Base-by-base conservation (phyloP, 2,329 filamentous ascomycete genomes). In the Blumeria hordei region DNA sequence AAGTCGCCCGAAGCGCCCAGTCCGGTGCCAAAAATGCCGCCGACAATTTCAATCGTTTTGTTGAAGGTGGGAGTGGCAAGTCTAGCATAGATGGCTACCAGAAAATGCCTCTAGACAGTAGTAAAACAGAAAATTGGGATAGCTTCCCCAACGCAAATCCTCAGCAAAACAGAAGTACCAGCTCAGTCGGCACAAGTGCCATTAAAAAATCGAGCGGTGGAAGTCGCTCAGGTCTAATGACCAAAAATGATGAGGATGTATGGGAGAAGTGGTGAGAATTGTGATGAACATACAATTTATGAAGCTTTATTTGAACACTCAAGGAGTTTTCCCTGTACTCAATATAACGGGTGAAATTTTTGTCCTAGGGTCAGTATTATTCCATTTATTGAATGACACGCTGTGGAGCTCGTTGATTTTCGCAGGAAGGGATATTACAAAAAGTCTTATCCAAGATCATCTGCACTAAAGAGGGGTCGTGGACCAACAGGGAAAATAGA, bases 71-170 rank as follows among this genome's bases (percentile, higher is more conserved):
- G 32, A 69, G 45, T 62, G 63, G 55, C 60, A 57, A 59, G 61
- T 44, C 37, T 11, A 58, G 49, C 41, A 54, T 59, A 35, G 32
- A 36, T 36, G 32, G 28, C 21, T 68, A 65, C 52, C 64, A 69
- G 56, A 56, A 69, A 64, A 55, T 70, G 67, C 55, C 62, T 35
- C 63, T 78, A 54, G 73, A 80, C 63, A 43, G 18, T 3, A 83
- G 67, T 76, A 84, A 81, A 68, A 83, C 83, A 65, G 83, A 85
- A 61, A 94, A 94, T 69, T 95, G 88, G 88, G 88, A 94, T 66
- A 83, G 83, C 61, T 94, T 96, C 5, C 12, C n/a, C 39, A 43
- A 43, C 39, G 41, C 33, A n/a, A 35, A 16, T 7, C 10, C 12
- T 7, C 7, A 21, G n/a, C 16, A 47, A 9, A 54, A 44, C 21